Base-by-base conservation (phyloP, 2,329 filamentous ascomycete species). In the Fusarium vanettenii region DNA sequence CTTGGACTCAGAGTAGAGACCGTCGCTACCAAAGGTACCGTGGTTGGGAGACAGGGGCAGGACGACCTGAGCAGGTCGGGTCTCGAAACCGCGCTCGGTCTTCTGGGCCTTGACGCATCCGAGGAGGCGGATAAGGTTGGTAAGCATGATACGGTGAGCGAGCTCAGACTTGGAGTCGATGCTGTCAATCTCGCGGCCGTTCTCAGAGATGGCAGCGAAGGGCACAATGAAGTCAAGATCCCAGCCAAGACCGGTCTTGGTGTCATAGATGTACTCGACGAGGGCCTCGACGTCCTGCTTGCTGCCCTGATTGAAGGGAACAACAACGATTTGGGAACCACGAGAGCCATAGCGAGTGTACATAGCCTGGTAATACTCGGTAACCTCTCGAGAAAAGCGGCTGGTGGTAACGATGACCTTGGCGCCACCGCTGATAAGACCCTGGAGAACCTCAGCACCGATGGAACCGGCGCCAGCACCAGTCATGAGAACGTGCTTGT, bases 361-460 rank as follows among this genome's bases (percentile, higher is more conserved):
- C 94, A 99, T 98, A 67, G 95, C 92, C 85, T 99, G 97, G 86
- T 99, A 99, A 87, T 98, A 99, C 86, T 99, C 97, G 7, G 97
- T 99, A 67, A 99, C 97, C 84, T 98, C 94, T 55, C 95, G 94
- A 18, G 97, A 99, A 88, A 97, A 99, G 78, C 97, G 92, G 81
- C 94, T 98, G 20, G 97, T 99, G 16, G 97, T 99, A 69, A 99
- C 97, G 62, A 98, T 88, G 45, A 99, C 97, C 87, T 97, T 97
- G 76, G 97, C 97, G 82, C 97, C 97, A 86, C 97, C 97, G 81
- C 95, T 97, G 84, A 99, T 95, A 73, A 99, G 89, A 68, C 97
- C 97, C 84, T 98, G 95, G 16, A 99, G 89, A 63, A 99, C 97
- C 79, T 98, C 97, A 39, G 97, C 97, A 83, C 97, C 97, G 78